Conservation (phyloP, 2,329 filamentous ascomycete species). For the Stagonosporopsis vannaccii region DNA sequence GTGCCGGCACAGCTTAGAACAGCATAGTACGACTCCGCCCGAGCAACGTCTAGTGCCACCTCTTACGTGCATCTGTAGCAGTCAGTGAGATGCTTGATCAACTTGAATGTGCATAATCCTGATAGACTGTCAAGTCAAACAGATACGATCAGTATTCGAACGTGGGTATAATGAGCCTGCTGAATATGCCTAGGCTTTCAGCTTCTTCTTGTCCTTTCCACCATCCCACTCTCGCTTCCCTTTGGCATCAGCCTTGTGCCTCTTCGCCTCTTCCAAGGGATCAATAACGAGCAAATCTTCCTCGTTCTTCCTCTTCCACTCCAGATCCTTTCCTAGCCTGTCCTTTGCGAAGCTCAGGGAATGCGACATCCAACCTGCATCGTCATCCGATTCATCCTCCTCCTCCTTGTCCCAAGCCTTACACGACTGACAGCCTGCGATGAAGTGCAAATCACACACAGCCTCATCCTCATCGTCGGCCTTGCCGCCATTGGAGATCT, state of each 20-base stretch:
- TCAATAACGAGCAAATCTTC: slow-evolving; percentile 94
- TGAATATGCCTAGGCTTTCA: slow-evolving; percentile 15
- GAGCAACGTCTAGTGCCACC: neutral
- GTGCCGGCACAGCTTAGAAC: neutral
- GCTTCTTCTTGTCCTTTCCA: slow-evolving; percentile 32
- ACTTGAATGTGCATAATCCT: neutral
- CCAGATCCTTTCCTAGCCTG: slow-evolving; percentile 86
- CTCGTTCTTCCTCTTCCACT: slow-evolving; percentile 88
- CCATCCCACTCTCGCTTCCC: slow-evolving; percentile 40
- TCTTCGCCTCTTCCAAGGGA: slow-evolving; percentile 80
- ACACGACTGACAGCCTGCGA: slow-evolving; percentile 93
- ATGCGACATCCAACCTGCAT: slow-evolving; percentile 84
- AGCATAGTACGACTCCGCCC: neutral
- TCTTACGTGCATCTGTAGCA: neutral
- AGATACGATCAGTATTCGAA: neutral
- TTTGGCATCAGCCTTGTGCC: slow-evolving; percentile 68
- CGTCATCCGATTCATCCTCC: slow-evolving; percentile 64
- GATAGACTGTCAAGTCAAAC: neutral
- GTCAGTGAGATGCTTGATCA: no score
- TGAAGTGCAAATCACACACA: slow-evolving; percentile 93
- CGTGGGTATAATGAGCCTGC: neutral
- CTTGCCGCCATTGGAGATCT: slow-evolving; percentile 9
- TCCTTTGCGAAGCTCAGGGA: slow-evolving; percentile 87
- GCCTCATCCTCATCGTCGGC: slow-evolving; percentile 50
- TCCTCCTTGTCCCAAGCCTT: slow-evolving; percentile 80